Percentiles rank a stretch among this genome's conserved stretches.
phyloP scores from a whole-genome alignment of 306 rosid species.

The Clitoria ternatea region DNA sequence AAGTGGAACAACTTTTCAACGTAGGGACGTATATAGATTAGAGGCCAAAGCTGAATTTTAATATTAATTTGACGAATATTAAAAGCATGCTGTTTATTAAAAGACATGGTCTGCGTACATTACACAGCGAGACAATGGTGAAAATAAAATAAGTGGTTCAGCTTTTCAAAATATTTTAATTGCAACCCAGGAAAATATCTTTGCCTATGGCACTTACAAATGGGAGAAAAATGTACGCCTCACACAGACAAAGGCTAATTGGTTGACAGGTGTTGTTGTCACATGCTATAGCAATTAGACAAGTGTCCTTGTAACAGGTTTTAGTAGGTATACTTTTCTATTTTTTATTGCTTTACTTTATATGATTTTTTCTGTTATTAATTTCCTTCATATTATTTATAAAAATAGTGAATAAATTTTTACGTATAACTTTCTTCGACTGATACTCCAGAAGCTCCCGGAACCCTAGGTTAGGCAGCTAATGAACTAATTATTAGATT shows the following conservation, averaged over 20 bases:
- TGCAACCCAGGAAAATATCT: not conserved
- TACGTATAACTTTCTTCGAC: not conserved
- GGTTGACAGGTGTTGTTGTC: not conserved
- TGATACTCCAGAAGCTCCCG: not conserved
- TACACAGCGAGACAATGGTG: not conserved
- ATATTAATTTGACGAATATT: too few relatives aligned
- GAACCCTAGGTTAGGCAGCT: not conserved
- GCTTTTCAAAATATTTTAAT: not conserved
- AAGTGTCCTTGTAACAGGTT: not conserved
- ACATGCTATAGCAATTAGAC: not conserved
- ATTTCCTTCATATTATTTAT: too few relatives aligned
- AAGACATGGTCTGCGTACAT: not conserved
- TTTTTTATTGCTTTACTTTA: not conserved
- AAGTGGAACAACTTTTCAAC: too few relatives aligned
- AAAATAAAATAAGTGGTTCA: not conserved
- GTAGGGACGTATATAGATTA: too few relatives aligned
- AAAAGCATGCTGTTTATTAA: too few relatives aligned
- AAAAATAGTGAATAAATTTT: not conserved
- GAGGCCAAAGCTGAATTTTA: too few relatives aligned
- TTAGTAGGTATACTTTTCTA: not conserved
- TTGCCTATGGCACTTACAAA: not conserved
- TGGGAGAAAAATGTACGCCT: not conserved
- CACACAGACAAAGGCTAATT: not conserved
- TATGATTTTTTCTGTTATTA: too few relatives aligned
- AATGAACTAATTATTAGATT: not conserved